These are phyloP conservation scores for Trichoderma pleuroti DNA, from an alignment of 2,329 filamentous ascomycete genomes.

Conservation along the genomic window DNA sequence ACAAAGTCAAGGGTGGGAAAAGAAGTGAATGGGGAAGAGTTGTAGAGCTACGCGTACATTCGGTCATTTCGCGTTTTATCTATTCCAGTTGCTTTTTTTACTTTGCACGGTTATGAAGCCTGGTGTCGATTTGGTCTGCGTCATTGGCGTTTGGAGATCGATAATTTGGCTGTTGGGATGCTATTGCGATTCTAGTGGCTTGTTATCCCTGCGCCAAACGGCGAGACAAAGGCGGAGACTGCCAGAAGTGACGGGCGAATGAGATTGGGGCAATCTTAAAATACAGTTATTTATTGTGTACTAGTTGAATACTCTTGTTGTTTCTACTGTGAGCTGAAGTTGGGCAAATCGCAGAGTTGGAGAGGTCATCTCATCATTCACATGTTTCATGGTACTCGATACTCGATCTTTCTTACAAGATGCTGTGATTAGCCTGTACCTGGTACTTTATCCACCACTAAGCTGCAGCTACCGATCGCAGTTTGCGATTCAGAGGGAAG, in stretches of 20 bases:
- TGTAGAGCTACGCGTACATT: not conserved
- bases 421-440: not conserved
- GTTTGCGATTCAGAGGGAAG: not conserved
- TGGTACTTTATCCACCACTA: not conserved
- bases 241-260: not conserved
- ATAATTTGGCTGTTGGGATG: conserved; percentile 7
- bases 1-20: not conserved
- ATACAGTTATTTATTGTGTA: not conserved
- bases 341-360: not conserved
- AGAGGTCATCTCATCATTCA: not conserved
- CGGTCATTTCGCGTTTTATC: not conserved
- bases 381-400: not conserved
- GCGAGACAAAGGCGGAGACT: conserved; percentile 10
- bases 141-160: conserved; percentile 34
- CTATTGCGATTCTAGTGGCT: conserved; percentile 19
- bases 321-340: not conserved
- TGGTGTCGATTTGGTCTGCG: conserved; percentile 31
- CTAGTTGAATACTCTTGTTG: not conserved
- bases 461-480: not conserved
- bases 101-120: not conserved
- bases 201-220: conserved; percentile 14
- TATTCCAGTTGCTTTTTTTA: not conserved
- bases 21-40: not conserved
- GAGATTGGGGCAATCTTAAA: not conserved
- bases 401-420: not conserved